A percentile compares a stretch with the other conserved stretches of the same genome.
phyloP scores from a whole-genome alignment of 2,329 filamentous ascomycete genomes.

The Phyllosticta capitalensis region DNA sequence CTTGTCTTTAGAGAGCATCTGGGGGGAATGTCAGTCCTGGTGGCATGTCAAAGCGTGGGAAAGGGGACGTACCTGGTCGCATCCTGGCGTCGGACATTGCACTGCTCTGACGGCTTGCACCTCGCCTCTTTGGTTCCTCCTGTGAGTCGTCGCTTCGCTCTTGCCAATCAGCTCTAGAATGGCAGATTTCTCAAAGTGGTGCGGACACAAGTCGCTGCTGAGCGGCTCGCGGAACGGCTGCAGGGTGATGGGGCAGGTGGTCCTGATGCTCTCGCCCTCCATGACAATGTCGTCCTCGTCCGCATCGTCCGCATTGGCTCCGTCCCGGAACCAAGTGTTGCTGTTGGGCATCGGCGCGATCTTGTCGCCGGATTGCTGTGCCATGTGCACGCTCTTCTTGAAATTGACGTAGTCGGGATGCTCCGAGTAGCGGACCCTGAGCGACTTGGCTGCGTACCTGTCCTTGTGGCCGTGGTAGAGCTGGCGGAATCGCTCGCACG shows the following conservation, averaged over 20 bases:
- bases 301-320: conserved; percentile 40
- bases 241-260: conserved; percentile 62
- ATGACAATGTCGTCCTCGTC: conserved; percentile 63
- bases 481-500: conserved; percentile 28
- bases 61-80: conserved; percentile 1
- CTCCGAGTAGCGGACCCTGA: conserved; percentile 42
- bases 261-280: conserved; percentile 51
- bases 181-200: conserved; percentile 59
- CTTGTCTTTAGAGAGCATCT: conserved; percentile 24
- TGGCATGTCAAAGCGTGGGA: neutral
- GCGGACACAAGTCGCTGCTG: conserved; percentile 57
- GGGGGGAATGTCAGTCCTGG: neutral
- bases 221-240: conserved; percentile 55
- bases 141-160: conserved; percentile 15
- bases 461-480: conserved; percentile 33
- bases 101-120: conserved; percentile 25
- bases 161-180: conserved; percentile 46
- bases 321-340: conserved; percentile 53
- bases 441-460: conserved; percentile 31
- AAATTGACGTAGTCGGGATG: conserved; percentile 54
- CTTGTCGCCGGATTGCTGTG: conserved; percentile 44
- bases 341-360: conserved; percentile 45
- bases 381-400: conserved; percentile 52
- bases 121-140: conserved; percentile 11
- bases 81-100: conserved; percentile 19